Conservation (phyloP, 768 basidiomycete genomes). For the Termitomyces sp. region DNA sequence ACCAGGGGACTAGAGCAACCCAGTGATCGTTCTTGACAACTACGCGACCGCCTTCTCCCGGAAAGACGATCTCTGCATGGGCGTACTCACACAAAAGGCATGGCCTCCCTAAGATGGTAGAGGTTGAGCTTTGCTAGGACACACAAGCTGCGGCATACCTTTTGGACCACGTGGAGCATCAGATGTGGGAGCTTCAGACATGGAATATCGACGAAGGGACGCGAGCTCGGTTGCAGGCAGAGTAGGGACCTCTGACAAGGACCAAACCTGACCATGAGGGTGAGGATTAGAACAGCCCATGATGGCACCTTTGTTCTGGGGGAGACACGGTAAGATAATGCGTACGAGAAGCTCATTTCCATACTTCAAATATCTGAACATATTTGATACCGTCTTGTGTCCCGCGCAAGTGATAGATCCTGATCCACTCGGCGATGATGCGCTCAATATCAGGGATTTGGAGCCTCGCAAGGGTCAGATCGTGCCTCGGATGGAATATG, state of each 20-base stretch:
- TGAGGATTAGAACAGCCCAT: conserved; percentile 97
- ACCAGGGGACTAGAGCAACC: conserved; percentile 88
- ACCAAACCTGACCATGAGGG: conserved; percentile 91
- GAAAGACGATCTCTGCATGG: conserved; percentile 50
- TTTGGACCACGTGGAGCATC: conserved; percentile 54
- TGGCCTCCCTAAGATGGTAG: conserved; percentile 42
- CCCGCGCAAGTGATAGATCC: conserved; percentile 59
- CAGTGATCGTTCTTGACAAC: conserved; percentile 74
- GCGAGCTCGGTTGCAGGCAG: conserved; percentile 65
- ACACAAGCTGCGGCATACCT: conserved; percentile 21
- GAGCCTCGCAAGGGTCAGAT: conserved; percentile 77
- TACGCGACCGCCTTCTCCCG: conserved; percentile 50
- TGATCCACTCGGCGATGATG: conserved; percentile 73
- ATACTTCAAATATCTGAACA: conserved; percentile 88
- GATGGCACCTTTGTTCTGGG: conserved; percentile 87
- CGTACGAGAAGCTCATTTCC: conserved; percentile 3
- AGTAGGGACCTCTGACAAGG: conserved; percentile 67
- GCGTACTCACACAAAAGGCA: conserved; percentile 83
- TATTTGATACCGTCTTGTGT: conserved; percentile 66
- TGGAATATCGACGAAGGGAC: conserved; percentile 50
- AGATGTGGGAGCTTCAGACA: conserved; percentile 28
- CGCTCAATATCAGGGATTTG: conserved; percentile 48
- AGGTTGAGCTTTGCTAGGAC: background rate
- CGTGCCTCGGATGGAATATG: conserved; percentile 82
- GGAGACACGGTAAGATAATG: conserved; percentile 2